These are phyloP conservation scores for Raddia distichophylla DNA, from an alignment of 176 grass and related monocot genomes.

Conservation along the genomic window DNA sequence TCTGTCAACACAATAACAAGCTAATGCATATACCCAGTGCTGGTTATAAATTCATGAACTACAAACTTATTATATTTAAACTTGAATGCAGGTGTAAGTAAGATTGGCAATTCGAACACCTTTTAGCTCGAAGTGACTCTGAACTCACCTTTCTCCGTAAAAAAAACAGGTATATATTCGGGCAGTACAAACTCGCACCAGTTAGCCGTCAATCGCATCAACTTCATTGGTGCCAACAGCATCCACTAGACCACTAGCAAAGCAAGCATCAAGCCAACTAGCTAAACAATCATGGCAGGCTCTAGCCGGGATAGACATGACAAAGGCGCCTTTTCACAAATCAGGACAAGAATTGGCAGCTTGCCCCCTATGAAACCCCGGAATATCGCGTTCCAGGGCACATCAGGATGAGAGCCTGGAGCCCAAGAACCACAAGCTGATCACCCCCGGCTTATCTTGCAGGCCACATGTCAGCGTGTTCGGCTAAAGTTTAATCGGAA, in stretches of 20 bases:
- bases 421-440: slow-evolving; percentile 16
- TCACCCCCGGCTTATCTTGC: no score
- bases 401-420: background rate
- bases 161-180: background rate
- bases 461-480: background rate
- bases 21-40: no score
- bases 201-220: background rate
- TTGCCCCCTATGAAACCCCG: background rate
- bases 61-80: no score
- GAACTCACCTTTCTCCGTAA: no score
- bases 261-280: background rate
- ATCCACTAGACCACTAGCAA: background rate
- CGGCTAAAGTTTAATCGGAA: no score
- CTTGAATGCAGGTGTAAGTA: no score
- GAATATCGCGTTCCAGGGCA: slow-evolving; percentile 1
- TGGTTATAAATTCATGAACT: no score
- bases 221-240: background rate
- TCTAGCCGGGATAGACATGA: background rate
- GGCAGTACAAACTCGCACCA: background rate
- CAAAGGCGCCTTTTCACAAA: slow-evolving; percentile 18
- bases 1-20: no score
- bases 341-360: background rate
- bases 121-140: no score
- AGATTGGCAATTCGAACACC: no score
- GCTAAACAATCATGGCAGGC: background rate